phyloP scores from a whole-genome alignment of 164 flowering plant genomes.

The Cinnamomum chago region DNA sequence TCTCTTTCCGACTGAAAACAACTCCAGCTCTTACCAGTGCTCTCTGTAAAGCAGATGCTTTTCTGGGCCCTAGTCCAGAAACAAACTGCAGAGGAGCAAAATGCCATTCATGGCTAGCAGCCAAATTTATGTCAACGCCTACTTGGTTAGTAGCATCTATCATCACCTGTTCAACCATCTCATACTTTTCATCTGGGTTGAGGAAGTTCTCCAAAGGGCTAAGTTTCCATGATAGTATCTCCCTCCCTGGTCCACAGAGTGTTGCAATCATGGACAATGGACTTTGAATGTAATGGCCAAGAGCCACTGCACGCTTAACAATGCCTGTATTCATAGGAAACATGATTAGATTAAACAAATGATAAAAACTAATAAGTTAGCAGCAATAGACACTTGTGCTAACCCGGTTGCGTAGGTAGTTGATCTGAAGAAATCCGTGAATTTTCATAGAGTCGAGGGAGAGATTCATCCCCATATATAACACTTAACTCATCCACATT shows the following conservation, averaged over 20 bases:
- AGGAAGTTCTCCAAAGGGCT: slow-evolving; percentile 62
- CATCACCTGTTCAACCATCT: slow-evolving; percentile 85
- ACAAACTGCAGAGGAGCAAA: slow-evolving; percentile 88
- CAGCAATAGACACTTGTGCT: not conserved
- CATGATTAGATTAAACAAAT: not conserved
- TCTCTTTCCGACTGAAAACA: slow-evolving; percentile 70
- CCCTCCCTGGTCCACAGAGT: slow-evolving; percentile 90
- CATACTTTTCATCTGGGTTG: slow-evolving; percentile 88
- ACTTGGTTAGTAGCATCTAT: slow-evolving; percentile 95
- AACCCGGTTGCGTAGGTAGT: slow-evolving; percentile 75
- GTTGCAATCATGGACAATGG: slow-evolving; percentile 95
- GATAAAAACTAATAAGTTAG: not conserved
- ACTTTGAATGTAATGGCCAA: slow-evolving; percentile 92
- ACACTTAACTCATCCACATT: slow-evolving; percentile 74
- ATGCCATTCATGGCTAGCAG: slow-evolving; percentile 90
- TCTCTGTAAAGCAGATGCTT: slow-evolving; percentile 85
- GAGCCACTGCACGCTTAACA: slow-evolving; percentile 93
- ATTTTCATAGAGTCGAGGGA: slow-evolving; percentile 87
- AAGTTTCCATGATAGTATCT: slow-evolving; percentile 91
- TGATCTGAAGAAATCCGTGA: slow-evolving; percentile 85
- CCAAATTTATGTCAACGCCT: slow-evolving; percentile 87
- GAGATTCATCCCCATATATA: slow-evolving; percentile 87
- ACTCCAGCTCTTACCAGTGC: slow-evolving; percentile 73
- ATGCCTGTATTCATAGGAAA: slow-evolving; percentile 44
- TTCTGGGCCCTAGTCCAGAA: slow-evolving; percentile 93